Evolutionary conservation across 352 stramenopile genomes (phyloP).

Genomic region (Phytophthora kernoviae): DNA sequence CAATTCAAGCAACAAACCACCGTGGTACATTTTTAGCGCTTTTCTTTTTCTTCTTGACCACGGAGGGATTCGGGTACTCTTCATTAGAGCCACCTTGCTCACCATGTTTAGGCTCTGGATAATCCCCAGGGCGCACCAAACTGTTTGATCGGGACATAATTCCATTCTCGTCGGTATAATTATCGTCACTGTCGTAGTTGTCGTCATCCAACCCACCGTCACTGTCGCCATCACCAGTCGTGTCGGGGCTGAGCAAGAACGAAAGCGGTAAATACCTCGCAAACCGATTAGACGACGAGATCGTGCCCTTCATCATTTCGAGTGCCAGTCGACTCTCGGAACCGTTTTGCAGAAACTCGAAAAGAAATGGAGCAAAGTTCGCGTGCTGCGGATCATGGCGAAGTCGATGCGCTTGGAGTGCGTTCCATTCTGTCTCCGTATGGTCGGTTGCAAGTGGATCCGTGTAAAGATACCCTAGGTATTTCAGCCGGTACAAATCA

Average conservation of each 20-base stretch:
- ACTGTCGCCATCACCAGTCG: slow-evolving; percentile 67
- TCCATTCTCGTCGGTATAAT: slow-evolving; percentile 72
- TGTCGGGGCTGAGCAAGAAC: slow-evolving; percentile 79
- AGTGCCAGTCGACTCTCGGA: slow-evolving; percentile 65
- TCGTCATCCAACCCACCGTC: slow-evolving; percentile 65
- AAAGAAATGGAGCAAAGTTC: slow-evolving; percentile 68
- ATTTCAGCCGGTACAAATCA: slow-evolving; percentile 81
- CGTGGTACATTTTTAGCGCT: slow-evolving; percentile 68
- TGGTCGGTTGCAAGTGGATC: slow-evolving; percentile 73
- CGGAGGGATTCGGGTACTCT: slow-evolving; percentile 27
- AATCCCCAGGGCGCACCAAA: slow-evolving; percentile 34
- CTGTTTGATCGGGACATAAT: slow-evolving; percentile 45
- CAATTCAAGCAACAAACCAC: slow-evolving; percentile 88
- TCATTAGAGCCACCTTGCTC: slow-evolving; percentile 41
- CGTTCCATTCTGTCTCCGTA: slow-evolving; percentile 52
- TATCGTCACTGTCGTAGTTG: slow-evolving; percentile 72
- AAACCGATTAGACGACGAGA: slow-evolving; percentile 83
- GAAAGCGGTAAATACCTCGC: slow-evolving; percentile 79
- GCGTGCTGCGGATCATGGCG: slow-evolving; percentile 41
- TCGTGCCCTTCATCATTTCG: slow-evolving; percentile 76
- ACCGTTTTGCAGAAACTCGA: slow-evolving; percentile 75
- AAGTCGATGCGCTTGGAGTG: slow-evolving; percentile 24
- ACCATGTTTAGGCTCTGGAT: slow-evolving; percentile 34
- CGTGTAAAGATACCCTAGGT: slow-evolving; percentile 83
- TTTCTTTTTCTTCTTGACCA: slow-evolving; percentile 76